phyloP scores from a whole-genome alignment of 1,284 basidiomycete genomes.

The Melampsora americana region DNA sequence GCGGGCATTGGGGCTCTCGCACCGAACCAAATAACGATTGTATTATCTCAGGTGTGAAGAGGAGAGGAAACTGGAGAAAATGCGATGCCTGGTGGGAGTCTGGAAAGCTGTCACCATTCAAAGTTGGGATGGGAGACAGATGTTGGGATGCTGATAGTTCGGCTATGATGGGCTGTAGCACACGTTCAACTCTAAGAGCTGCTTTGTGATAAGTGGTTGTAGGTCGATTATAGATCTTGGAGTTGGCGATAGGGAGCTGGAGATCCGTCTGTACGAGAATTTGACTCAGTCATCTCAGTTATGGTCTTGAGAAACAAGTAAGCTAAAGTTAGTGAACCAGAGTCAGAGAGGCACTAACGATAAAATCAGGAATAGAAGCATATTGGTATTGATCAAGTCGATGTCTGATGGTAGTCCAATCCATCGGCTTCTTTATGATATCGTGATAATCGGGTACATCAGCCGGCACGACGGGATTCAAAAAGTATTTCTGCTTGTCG shows the following conservation, averaged over 20 bases:
- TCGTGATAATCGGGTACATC: slow-evolving; percentile 92
- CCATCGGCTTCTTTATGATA: slow-evolving; percentile 81
- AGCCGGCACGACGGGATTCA: slow-evolving; percentile 70
- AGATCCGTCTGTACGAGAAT: slow-evolving; percentile 66
- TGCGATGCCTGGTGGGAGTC: slow-evolving; percentile 23
- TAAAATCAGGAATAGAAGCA: slow-evolving; percentile 68
- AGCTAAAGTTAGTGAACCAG: neutral
- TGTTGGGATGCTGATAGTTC: slow-evolving; percentile 53
- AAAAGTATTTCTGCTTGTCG: slow-evolving; percentile 72
- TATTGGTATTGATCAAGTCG: slow-evolving; percentile 78
- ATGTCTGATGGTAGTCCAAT: slow-evolving; percentile 74
- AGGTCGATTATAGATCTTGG: slow-evolving; percentile 77
- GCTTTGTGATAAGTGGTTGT: slow-evolving; percentile 70
- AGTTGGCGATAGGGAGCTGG: slow-evolving; percentile 77
- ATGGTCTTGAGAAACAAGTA: slow-evolving; percentile 11
- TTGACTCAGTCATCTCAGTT: slow-evolving; percentile 4
- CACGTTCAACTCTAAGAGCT: slow-evolving; percentile 67
- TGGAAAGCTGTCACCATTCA: slow-evolving; percentile 20
- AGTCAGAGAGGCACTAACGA: slow-evolving; percentile 24
- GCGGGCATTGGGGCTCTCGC: neutral
- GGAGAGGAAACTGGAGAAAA: slow-evolving; percentile 19
- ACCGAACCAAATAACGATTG: slow-evolving; percentile 16
- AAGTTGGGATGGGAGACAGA: slow-evolving; percentile 31
- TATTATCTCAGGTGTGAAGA: slow-evolving; percentile 28
- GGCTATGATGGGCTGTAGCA: slow-evolving; percentile 59